These are phyloP conservation scores for Sporothrix variecibatus DNA, from an alignment of 2,329 filamentous ascomycete species.

Conservation along the genomic window DNA sequence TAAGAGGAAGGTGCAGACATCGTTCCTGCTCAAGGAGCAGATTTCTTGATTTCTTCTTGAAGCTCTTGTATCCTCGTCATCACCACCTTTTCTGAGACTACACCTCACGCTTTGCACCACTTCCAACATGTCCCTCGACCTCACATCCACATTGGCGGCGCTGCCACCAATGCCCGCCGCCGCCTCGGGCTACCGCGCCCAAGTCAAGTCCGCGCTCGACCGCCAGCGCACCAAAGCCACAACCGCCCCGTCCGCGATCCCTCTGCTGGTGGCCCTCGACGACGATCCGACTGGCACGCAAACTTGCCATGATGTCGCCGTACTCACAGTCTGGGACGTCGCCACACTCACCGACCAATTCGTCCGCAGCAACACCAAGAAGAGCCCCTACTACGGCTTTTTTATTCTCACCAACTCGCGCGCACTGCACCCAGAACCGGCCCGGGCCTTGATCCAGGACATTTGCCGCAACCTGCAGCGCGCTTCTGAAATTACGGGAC, in stretches of 20 bases:
- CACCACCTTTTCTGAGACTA: not conserved
- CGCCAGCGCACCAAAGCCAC: not conserved
- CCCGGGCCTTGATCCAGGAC: constrained; percentile 49
- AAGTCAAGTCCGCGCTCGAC: not conserved
- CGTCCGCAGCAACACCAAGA: constrained; percentile 34
- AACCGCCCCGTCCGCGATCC: not conserved
- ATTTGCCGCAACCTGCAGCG: constrained; percentile 53
- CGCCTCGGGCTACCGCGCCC: not conserved
- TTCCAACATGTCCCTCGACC: constrained; percentile 22
- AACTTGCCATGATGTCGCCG: constrained; percentile 59
- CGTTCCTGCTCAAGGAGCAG: not conserved
- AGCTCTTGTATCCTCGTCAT: not conserved
- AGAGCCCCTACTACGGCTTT: constrained; percentile 45
- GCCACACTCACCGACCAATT: constrained; percentile 49
- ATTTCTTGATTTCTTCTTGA: too few relatives aligned
- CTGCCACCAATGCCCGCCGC: not conserved
- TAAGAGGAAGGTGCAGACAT: not conserved
- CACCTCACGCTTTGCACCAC: too few relatives aligned
- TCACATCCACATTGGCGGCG: constrained; percentile 12
- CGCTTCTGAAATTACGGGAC: constrained; percentile 44
- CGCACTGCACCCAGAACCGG: constrained; percentile 52
- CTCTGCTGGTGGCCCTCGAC: constrained; percentile 47
- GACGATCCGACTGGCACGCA: constrained; percentile 63
- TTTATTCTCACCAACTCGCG: constrained; percentile 64
- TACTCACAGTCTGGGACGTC: constrained; percentile 57